phyloP scores from a whole-genome alignment of 768 basidiomycete genomes.

The Mycena epipterygia region DNA sequence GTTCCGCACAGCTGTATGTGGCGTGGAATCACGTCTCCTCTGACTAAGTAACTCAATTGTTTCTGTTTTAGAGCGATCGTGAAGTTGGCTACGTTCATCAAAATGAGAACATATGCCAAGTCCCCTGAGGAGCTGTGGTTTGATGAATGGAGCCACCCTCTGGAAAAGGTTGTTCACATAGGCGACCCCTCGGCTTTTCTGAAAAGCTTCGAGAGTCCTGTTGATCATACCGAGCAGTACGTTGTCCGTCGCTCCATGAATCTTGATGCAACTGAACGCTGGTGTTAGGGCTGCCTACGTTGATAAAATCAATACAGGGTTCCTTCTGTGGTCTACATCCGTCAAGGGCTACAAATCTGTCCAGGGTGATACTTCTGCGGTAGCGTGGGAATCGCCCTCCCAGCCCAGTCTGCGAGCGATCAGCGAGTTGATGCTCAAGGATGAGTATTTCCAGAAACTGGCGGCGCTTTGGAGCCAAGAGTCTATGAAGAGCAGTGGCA shows the following conservation, averaged over 20 bases:
- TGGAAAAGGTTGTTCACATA: conserved; percentile 61
- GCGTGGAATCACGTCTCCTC: conserved; percentile 1
- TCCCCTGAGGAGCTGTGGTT: conserved; percentile 79
- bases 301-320: conserved; percentile 85
- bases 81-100: conserved; percentile 76
- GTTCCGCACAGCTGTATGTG: conserved; percentile 73
- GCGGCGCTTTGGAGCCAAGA: conserved; percentile 85
- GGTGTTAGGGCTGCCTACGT: conserved; percentile 63
- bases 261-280: conserved; percentile 22
- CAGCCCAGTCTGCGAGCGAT: conserved; percentile 66
- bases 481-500: conserved; percentile 66
- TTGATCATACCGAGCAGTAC: conserved; percentile 51
- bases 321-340: conserved; percentile 77
- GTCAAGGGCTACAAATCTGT: conserved; percentile 71
- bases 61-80: conserved; percentile 67
- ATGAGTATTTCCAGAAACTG: conserved; percentile 73
- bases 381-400: conserved; percentile 70
- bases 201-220: conserved; percentile 57
- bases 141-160: conserved; percentile 78
- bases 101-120: conserved; percentile 80
- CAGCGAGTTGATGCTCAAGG: conserved; percentile 56
- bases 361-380: conserved; percentile 49
- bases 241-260: conserved; percentile 29
- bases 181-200: conserved; percentile 65
- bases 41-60: not conserved